Percentiles rank a stretch among this genome's conserved stretches.
Evolutionary conservation across 371 early-diverging fungal genomes (phyloP).

Genomic region (Sporodiniella umbellata): DNA sequence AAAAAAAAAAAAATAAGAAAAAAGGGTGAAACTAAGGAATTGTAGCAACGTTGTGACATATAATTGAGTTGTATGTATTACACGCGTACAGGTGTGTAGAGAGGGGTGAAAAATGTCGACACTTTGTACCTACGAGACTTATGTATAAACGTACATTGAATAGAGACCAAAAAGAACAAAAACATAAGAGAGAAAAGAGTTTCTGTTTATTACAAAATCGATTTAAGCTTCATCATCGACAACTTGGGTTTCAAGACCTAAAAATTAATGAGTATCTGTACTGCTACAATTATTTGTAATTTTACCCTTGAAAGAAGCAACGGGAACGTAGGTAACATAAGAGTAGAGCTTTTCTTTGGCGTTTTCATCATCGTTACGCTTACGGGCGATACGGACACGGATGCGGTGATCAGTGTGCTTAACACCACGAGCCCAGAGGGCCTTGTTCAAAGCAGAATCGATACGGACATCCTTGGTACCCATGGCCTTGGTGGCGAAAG

Average conservation of each 20-base stretch:
- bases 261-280: slow-evolving; percentile 63
- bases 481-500: slow-evolving; percentile 85
- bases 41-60: too few relatives aligned
- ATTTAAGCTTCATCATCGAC: slow-evolving; percentile 12
- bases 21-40: too few relatives aligned
- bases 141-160: too few relatives aligned
- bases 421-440: slow-evolving; percentile 85
- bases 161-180: too few relatives aligned
- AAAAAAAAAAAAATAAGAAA: too few relatives aligned
- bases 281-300: background rate
- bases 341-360: slow-evolving; percentile 29
- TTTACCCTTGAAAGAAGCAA: background rate
- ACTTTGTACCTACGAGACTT: too few relatives aligned
- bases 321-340: background rate
- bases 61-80: too few relatives aligned
- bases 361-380: slow-evolving; percentile 90
- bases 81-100: too few relatives aligned
- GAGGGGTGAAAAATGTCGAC: too few relatives aligned
- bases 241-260: slow-evolving; percentile 34
- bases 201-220: background rate
- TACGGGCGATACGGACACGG: slow-evolving; percentile 86
- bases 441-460: slow-evolving; percentile 74
- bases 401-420: slow-evolving; percentile 89
- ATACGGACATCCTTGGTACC: slow-evolving; percentile 82
- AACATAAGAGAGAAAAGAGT: background rate